Percentiles rank a stretch among this genome's conserved stretches.
phyloP scores from a whole-genome alignment of 306 rosid genomes.

The Lathyrus aphaca region DNA sequence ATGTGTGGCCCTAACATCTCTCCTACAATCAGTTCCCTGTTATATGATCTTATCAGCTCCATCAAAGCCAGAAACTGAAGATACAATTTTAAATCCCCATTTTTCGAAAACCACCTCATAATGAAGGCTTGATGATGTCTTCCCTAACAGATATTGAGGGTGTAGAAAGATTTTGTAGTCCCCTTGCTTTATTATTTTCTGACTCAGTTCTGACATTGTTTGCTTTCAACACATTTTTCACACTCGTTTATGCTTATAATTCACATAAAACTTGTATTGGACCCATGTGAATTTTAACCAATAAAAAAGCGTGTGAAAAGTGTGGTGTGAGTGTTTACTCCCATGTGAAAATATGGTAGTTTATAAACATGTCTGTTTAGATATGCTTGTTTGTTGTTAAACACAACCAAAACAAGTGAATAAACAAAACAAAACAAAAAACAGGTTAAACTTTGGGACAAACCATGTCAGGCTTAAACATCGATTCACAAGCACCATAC shows the following conservation, averaged over 20 bases:
- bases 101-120: background rate
- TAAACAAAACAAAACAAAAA: constrained; percentile 25
- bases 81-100: background rate
- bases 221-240: background rate
- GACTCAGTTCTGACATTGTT: background rate
- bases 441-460: constrained; percentile 37
- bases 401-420: constrained; percentile 7
- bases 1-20: background rate
- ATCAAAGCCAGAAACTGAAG: background rate
- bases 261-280: too few relatives aligned
- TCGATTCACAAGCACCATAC: constrained; percentile 97
- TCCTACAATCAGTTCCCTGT: background rate
- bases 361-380: background rate
- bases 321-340: too few relatives aligned
- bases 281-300: too few relatives aligned
- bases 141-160: background rate
- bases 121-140: background rate
- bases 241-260: too few relatives aligned
- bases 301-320: too few relatives aligned
- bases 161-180: background rate
- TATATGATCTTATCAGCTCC: background rate
- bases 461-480: constrained; percentile 98
- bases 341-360: background rate
- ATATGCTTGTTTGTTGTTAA: constrained; percentile 10
- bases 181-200: too few relatives aligned